Percentiles rank a stretch among this genome's conserved stretches.
phyloP scores from a whole-genome alignment of 2,329 filamentous ascomycete genomes.

The Aspergillus amoenus region DNA sequence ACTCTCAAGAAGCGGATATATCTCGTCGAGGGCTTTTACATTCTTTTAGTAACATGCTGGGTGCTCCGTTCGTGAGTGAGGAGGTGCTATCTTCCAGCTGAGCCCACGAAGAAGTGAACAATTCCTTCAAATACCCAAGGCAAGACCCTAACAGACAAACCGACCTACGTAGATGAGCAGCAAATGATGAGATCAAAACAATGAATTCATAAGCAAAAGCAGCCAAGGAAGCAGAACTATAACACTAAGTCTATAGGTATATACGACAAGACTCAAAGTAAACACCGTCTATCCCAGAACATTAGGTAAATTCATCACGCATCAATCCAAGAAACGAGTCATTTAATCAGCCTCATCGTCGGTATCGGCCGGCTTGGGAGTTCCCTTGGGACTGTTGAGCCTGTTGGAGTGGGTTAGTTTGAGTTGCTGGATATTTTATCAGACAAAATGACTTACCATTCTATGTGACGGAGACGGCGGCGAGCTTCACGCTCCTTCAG shows the following conservation, averaged over 20 bases:
- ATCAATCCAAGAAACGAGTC: constrained; percentile 7
- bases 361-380: constrained; percentile 72
- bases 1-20: no score
- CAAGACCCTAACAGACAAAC: no score
- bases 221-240: not conserved
- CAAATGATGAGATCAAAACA: not conserved
- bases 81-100: no score
- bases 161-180: no score
- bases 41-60: no score
- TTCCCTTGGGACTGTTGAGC: constrained; percentile 84
- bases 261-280: constrained; percentile 8
- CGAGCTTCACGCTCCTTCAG: constrained; percentile 89
- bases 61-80: no score
- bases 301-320: constrained; percentile 7
- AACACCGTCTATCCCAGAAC: constrained; percentile 11
- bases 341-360: constrained; percentile 63
- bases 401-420: constrained; percentile 49
- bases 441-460: constrained; percentile 46
- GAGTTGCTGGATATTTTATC: not conserved
- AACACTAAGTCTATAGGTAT: constrained; percentile 11
- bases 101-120: no score
- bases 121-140: no score
- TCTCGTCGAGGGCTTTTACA: no score
- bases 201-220: not conserved
- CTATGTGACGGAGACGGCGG: constrained; percentile 77